Percentiles rank a stretch among this genome's conserved stretches.
phyloP scores from a whole-genome alignment of 768 basidiomycete genomes.

The Mycena amicta region DNA sequence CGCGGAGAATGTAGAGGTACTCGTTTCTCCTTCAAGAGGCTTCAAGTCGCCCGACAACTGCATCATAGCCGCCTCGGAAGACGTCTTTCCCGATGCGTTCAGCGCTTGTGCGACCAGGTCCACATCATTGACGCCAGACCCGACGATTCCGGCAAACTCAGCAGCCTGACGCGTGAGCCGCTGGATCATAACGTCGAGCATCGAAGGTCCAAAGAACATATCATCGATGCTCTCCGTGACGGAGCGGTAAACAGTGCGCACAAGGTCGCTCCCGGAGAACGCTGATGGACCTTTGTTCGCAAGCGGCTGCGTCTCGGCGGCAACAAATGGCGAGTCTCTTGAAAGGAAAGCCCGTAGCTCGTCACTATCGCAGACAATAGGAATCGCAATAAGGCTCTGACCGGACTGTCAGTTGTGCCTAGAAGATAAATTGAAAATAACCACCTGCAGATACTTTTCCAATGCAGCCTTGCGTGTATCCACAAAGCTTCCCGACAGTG shows the following conservation, averaged over 20 bases:
- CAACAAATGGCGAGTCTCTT: constrained; percentile 81
- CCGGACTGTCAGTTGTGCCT: not conserved
- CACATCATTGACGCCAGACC: constrained; percentile 78
- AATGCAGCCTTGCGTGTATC: constrained; percentile 77
- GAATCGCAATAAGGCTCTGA: constrained; percentile 74
- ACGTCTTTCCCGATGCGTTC: constrained; percentile 65
- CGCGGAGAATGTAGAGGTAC: constrained; percentile 84
- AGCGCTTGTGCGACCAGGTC: constrained; percentile 82
- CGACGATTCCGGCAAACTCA: constrained; percentile 83
- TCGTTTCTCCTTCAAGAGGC: constrained; percentile 85
- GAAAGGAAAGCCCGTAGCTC: constrained; percentile 87
- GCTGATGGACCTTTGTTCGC: constrained; percentile 44
- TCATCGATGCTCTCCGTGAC: constrained; percentile 96
- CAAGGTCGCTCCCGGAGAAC: constrained; percentile 74
- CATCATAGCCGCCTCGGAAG: constrained; percentile 69
- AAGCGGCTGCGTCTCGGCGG: constrained; percentile 45
- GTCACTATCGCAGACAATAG: constrained; percentile 76
- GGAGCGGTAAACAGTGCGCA: constrained; percentile 86
- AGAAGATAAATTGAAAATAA: constrained; percentile 22
- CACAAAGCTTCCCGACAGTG: constrained; percentile 86
- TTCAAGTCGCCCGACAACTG: constrained; percentile 78
- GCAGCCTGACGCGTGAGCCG: constrained; percentile 88
- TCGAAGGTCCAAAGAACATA: constrained; percentile 94
- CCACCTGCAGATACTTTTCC: constrained; percentile 90
- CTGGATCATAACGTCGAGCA: constrained; percentile 94